Percentiles rank a stretch among this genome's conserved stretches.
Conservation (phyloP, 176 grass and related monocot genomes). For the Oryza officinalis region DNA sequence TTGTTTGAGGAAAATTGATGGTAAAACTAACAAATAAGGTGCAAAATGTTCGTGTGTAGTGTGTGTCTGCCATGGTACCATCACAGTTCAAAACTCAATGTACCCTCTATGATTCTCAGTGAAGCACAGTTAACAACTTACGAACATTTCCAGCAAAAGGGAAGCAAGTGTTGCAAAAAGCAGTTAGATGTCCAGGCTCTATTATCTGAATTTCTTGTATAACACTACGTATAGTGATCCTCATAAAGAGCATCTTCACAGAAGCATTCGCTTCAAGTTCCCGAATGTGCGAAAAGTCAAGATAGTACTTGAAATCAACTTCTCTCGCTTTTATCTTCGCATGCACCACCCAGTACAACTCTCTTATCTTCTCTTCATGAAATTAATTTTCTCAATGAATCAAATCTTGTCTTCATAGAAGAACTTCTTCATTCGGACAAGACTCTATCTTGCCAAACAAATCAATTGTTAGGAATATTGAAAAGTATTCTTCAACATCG, state of each 20-base stretch:
- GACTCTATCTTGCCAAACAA: slow-evolving; percentile 74
- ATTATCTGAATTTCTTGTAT: slow-evolving; percentile 61
- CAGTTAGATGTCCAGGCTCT: slow-evolving; percentile 60
- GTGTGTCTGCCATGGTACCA: slow-evolving; percentile 41
- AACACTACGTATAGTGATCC: slow-evolving; percentile 48
- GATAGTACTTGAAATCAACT: slow-evolving; percentile 79
- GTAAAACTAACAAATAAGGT: slow-evolving; percentile 31
- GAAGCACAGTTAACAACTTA: background rate
- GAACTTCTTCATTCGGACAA: slow-evolving; percentile 67
- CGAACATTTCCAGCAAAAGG: background rate
- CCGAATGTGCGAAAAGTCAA: slow-evolving; percentile 52
- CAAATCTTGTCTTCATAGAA: slow-evolving; percentile 78
- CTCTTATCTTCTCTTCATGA: slow-evolving; percentile 63
- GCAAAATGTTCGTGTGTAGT: slow-evolving; percentile 23
- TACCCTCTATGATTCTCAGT: slow-evolving; percentile 50
- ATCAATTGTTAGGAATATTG: slow-evolving; percentile 68
- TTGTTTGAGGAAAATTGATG: background rate
- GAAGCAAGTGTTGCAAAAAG: slow-evolving; percentile 40
- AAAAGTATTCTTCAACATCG: slow-evolving; percentile 55
- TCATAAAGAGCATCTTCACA: slow-evolving; percentile 67
- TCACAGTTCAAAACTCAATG: slow-evolving; percentile 43
- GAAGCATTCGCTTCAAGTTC: slow-evolving; percentile 66
- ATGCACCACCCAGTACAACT: slow-evolving; percentile 50
- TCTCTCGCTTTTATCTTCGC: slow-evolving; percentile 79
- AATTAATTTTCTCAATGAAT: slow-evolving; percentile 75